phyloP scores from a whole-genome alignment of 1,139 yeast genomes.

The Debaryomyces nepalensis region DNA sequence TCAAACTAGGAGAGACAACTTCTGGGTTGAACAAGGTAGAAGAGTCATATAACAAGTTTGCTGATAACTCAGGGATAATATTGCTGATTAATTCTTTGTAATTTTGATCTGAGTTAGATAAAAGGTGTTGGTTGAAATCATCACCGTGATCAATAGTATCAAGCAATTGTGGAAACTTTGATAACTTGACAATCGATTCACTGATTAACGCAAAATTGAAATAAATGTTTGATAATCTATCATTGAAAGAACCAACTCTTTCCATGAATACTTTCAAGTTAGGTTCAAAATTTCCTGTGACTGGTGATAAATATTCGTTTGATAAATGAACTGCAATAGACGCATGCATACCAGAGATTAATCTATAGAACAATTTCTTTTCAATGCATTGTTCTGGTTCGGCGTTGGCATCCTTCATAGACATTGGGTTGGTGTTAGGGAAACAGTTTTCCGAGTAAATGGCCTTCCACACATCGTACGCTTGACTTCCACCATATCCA shows the following conservation, averaged over 20 bases:
- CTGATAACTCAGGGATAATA: slow-evolving; percentile 32
- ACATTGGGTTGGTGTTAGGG: slow-evolving; percentile 53
- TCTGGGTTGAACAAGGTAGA: slow-evolving; percentile 60
- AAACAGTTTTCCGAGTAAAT: slow-evolving; percentile 93
- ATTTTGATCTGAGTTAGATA: slow-evolving; percentile 53
- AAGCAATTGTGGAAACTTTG: slow-evolving; percentile 35
- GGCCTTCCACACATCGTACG: slow-evolving; percentile 90
- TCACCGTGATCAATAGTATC: slow-evolving; percentile 32
- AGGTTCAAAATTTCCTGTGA: slow-evolving; percentile 82
- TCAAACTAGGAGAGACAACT: slow-evolving; percentile 61
- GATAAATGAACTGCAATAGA: slow-evolving; percentile 93
- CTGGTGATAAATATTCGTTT: slow-evolving; percentile 77
- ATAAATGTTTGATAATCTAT: slow-evolving; percentile 85
- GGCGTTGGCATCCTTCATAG: slow-evolving; percentile 30
- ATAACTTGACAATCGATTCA: slow-evolving; percentile 74
- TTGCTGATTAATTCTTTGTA: slow-evolving; percentile 39
- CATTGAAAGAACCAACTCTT: slow-evolving; percentile 88
- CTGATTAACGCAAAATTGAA: slow-evolving; percentile 90
- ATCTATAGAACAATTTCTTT: slow-evolving; percentile 83
- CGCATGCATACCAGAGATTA: slow-evolving; percentile 94
- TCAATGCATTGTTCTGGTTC: slow-evolving; percentile 69
- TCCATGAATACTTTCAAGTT: slow-evolving; percentile 81
- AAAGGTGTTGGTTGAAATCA: slow-evolving; percentile 37
- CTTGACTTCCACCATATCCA: slow-evolving; percentile 93
- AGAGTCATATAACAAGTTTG: slow-evolving; percentile 49